Evolutionary conservation across 495 filamentous ascomycete species (phyloP).

Genomic region (Annulohypoxylon stygium): DNA sequence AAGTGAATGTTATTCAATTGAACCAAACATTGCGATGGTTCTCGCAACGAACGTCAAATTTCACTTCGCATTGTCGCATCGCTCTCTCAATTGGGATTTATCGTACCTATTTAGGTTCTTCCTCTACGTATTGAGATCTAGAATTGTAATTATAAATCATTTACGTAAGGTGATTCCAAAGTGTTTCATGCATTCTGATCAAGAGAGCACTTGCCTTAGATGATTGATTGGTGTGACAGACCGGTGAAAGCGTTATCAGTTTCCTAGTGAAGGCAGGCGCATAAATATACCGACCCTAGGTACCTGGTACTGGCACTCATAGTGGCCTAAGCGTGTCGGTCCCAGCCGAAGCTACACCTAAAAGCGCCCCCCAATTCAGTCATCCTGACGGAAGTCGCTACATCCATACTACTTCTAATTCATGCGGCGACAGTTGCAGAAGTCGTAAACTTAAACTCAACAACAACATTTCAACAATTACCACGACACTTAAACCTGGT

Average conservation of each 20-base stretch:
- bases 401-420: constrained; percentile 15
- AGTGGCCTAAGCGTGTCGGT: constrained; percentile 33
- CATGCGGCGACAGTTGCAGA: constrained; percentile 21
- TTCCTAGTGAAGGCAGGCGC: constrained; percentile 9
- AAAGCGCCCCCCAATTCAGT: constrained; percentile 29
- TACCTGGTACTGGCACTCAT: neutral
- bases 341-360: constrained; percentile 24
- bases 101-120: too few species aligned
- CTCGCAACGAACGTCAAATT: too few species aligned
- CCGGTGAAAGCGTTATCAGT: constrained; percentile 33
- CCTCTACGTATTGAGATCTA: neutral
- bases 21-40: too few species aligned
- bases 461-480: constrained; percentile 25
- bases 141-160: neutral
- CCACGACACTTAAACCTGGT: neutral
- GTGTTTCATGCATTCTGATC: constrained; percentile 19
- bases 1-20: too few species aligned
- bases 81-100: neutral
- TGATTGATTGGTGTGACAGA: constrained; percentile 37
- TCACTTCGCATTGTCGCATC: neutral
- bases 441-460: constrained; percentile 36
- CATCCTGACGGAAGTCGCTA: constrained; percentile 15
- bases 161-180: neutral
- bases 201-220: constrained; percentile 1
- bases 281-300: constrained; percentile 10